Percentiles rank a stretch among this genome's conserved stretches.
These are phyloP conservation scores for Nepenthes mirabilis DNA, from an alignment of 148 eudicot genomes.

Conservation along the genomic window DNA sequence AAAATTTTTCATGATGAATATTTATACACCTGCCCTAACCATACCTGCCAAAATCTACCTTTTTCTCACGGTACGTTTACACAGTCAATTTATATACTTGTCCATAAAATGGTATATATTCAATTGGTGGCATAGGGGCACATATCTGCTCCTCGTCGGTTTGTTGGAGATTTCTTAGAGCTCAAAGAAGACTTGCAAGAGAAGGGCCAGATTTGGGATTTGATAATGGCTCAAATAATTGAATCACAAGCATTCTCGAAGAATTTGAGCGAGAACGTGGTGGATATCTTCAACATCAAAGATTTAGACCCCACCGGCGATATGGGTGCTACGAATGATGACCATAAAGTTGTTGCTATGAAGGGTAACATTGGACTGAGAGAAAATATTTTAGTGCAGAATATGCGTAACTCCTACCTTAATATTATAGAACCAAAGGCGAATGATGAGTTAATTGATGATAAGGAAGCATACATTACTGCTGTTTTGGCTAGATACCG, in stretches of 20 bases:
- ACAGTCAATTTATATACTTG: too few species aligned
- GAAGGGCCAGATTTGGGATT: background rate
- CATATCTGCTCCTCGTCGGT: too few species aligned
- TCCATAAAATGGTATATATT: too few species aligned
- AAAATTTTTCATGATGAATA: too few species aligned
- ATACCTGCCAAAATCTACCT: too few species aligned
- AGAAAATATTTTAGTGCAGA: slow-evolving; percentile 55
- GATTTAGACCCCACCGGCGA: slow-evolving; percentile 35
- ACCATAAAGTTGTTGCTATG: too few species aligned
- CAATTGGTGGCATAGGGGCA: background rate
- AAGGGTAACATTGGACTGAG: slow-evolving; percentile 4
- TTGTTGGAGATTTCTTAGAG: background rate
- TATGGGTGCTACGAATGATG: background rate
- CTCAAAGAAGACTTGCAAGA: background rate
- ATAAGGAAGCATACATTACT: slow-evolving; percentile 79
- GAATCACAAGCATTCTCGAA: background rate
- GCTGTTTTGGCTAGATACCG: slow-evolving; percentile 66
- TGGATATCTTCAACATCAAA: slow-evolving; percentile 18
- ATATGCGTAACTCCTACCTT: slow-evolving; percentile 48
- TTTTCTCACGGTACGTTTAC: too few species aligned
- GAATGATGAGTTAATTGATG: slow-evolving; percentile 68
- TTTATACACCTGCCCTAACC: too few species aligned
- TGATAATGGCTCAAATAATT: slow-evolving; percentile 10
- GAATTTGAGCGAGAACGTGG: slow-evolving; percentile 1
- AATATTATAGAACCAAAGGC: slow-evolving; percentile 75